These are phyloP conservation scores for Thelonectria discophora DNA, from an alignment of 2,329 filamentous ascomycete species.

Conservation along the genomic window DNA sequence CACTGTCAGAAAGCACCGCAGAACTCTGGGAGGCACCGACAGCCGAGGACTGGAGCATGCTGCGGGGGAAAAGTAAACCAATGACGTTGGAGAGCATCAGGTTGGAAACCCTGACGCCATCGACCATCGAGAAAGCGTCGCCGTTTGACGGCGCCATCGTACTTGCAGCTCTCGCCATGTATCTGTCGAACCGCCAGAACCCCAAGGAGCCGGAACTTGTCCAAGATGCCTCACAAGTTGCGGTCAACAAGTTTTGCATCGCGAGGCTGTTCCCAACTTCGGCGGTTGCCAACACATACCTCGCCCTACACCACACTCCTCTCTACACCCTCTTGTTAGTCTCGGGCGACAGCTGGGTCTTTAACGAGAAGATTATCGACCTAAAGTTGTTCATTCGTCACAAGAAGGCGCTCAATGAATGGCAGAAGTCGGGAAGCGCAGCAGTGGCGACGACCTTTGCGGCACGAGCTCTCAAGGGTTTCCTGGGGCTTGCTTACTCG, in stretches of 20 bases:
- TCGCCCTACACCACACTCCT: constrained; percentile 67
- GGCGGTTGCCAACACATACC: constrained; percentile 60
- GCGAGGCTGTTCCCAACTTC: constrained; percentile 55
- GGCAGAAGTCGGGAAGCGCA: constrained; percentile 57
- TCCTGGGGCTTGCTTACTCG: constrained; percentile 46
- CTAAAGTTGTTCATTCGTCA: constrained; percentile 56
- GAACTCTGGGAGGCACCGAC: constrained; percentile 60
- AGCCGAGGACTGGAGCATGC: constrained; percentile 56
- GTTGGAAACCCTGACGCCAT: constrained; percentile 48
- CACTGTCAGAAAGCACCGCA: constrained; percentile 56
- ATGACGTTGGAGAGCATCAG: constrained; percentile 43
- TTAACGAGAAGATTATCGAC: constrained; percentile 61
- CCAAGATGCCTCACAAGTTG: constrained; percentile 37
- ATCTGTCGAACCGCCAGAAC: constrained; percentile 48
- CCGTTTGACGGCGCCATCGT: constrained; percentile 53
- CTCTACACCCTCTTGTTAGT: constrained; percentile 66
- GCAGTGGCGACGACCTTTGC: constrained; percentile 59
- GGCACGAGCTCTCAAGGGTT: constrained; percentile 59
- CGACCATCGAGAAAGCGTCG: constrained; percentile 47
- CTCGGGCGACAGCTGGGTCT: constrained; percentile 66
- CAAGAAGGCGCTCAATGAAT: constrained; percentile 56
- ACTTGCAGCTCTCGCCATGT: constrained; percentile 51
- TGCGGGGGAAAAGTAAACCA: constrained; percentile 39
- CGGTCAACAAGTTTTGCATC: constrained; percentile 43
- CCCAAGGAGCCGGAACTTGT: constrained; percentile 40